Evolutionary conservation across 352 stramenopile species (phyloP), one percentile per base, ranked within the genome.

Genomic region (Phytophthora rubi): DNA sequence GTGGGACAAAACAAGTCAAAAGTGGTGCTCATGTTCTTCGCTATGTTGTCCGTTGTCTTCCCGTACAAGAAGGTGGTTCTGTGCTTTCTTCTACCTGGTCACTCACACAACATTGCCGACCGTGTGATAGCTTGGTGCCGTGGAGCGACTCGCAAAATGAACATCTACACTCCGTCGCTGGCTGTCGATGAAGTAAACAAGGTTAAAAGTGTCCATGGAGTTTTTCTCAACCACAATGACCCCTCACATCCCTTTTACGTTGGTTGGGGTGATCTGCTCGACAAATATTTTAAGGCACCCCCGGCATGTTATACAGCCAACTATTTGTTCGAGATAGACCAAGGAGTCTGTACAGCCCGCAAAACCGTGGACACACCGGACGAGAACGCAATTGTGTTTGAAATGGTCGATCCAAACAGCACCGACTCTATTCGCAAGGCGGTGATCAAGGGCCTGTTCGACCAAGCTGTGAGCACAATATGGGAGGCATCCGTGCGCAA

Each of bases 1-100:
- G 37, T 68, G 0, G 51, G 39, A 0, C 51, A 60, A 12, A 60
- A 67, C 16, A 65, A 65, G 23, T 65, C 51, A 3, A 56, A 68
- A 21, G 52, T 42, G 3, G 61, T 68, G 1, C 13, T 68, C 8
- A 67, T 67, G 30, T 28, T 57, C 23, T 65, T 53, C 15, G 58
- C 47, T 23, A 57, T 65, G 45, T 12, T 57, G 6, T 56, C 47
- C 2, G 12, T 65, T 3, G 47, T 65, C 3, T 57, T 57, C 15
- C 47, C 47, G 3, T 57, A 65, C 58, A 56, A 57, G 47, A 65
- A 57, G 48, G 58, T 65, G 28, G 58, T 56, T 15, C 7, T 65
- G 9, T 65, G 35, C 21, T 65, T 57, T 49, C 15, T 51, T 1
- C 33, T 65, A n/a, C 59, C 59, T 30, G 59, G 59, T 10, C 48